Evolutionary conservation across 108 stramenopile species (phyloP).

Genomic region (Conticribra guillardii): DNA sequence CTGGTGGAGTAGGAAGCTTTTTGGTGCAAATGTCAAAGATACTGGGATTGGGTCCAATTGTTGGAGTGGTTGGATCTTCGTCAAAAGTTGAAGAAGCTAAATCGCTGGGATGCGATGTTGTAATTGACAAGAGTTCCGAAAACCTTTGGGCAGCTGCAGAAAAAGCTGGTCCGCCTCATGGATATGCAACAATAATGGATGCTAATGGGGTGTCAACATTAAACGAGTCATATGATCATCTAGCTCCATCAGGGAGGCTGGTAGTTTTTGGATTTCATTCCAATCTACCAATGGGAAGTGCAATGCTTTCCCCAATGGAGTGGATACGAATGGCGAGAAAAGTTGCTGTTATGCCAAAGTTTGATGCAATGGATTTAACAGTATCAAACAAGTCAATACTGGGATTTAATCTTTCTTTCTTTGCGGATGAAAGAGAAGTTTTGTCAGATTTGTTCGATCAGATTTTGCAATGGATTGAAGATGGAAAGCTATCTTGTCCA

Average conservation of each 20-base stretch:
- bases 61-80: constrained; percentile 84
- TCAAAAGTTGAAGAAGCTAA: constrained; percentile 76
- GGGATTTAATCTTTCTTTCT: constrained; percentile 90
- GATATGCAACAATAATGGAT: constrained; percentile 82
- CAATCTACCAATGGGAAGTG: constrained; percentile 78
- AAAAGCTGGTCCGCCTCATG: constrained; percentile 40
- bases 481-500: constrained; percentile 58
- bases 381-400: constrained; percentile 72
- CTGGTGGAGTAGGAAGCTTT: constrained; percentile 89
- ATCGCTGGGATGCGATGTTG: constrained; percentile 76
- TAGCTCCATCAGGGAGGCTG: constrained; percentile 77
- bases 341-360: constrained; percentile 73
- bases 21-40: constrained; percentile 87
- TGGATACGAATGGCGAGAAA: constrained; percentile 82
- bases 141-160: constrained; percentile 62
- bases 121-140: constrained; percentile 77
- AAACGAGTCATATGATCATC: constrained; percentile 78
- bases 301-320: constrained; percentile 70
- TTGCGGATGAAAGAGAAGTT: constrained; percentile 78
- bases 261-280: constrained; percentile 91
- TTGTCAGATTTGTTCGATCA: constrained; percentile 77
- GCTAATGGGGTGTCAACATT: constrained; percentile 88
- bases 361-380: constrained; percentile 87
- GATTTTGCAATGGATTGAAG: constrained; percentile 66
- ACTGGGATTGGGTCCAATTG: constrained; percentile 68